A percentile compares a stretch with the other conserved stretches of the same genome.
Conservation (phyloP, 2,329 filamentous ascomycete genomes). For the Uncinocarpus reesii region DNA sequence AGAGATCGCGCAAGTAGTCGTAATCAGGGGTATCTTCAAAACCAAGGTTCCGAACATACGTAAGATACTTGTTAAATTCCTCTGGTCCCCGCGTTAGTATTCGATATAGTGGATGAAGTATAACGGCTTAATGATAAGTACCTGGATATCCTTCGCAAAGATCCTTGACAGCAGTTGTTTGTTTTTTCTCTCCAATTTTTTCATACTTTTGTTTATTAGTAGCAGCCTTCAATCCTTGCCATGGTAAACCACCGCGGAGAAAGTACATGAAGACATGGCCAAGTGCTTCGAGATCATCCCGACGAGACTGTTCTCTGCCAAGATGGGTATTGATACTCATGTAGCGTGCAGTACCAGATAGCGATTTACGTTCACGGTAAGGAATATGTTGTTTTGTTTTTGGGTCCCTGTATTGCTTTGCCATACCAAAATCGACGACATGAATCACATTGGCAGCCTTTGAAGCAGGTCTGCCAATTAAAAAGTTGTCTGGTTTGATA, state of each 20-base stretch:
- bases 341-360: constrained; percentile 93
- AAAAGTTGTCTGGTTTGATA: constrained; percentile 98
- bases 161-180: constrained; percentile 93
- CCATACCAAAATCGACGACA: constrained; percentile 98
- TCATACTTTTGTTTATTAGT: constrained; percentile 96
- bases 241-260: constrained; percentile 54
- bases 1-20: constrained; percentile 90
- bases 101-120: no score
- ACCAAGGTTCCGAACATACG: constrained; percentile 91
- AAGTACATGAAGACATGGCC: constrained; percentile 64
- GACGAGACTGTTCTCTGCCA: constrained; percentile 86
- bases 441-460: constrained; percentile 98
- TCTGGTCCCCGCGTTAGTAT: constrained; percentile 43
- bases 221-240: constrained; percentile 58
- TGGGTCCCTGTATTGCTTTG: constrained; percentile 96
- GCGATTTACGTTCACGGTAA: constrained; percentile 89
- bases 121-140: no score
- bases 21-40: constrained; percentile 99
- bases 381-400: constrained; percentile 99
- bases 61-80: constrained; percentile 95
- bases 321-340: constrained; percentile 99
- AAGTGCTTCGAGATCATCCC: constrained; percentile 86
- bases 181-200: constrained; percentile 99
- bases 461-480: constrained; percentile 82
- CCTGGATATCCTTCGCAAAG: constrained; percentile 87